Evolutionary conservation across 805 yeast genomes (phyloP).

Genomic region (Candida krabiensis): DNA sequence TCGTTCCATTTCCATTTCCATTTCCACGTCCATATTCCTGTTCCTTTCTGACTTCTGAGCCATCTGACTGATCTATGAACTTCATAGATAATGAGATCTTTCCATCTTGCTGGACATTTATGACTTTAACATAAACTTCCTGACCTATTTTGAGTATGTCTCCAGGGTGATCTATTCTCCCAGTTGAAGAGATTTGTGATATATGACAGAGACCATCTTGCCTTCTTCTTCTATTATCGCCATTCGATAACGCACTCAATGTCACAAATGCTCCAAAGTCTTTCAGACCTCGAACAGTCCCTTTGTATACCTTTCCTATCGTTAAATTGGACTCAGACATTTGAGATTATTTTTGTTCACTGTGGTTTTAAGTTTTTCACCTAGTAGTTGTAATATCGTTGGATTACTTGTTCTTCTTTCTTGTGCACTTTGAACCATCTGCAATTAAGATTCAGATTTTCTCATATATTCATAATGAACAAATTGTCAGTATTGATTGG

Average conservation of each 20-base stretch:
- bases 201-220: constrained; percentile 74
- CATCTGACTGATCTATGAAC: constrained; percentile 70
- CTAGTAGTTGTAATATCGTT: too few relatives aligned
- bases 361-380: background rate
- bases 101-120: constrained; percentile 39
- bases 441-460: too few relatives aligned
- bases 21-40: constrained; percentile 1
- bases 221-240: constrained; percentile 23
- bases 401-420: too few relatives aligned
- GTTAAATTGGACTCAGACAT: constrained; percentile 33
- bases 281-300: constrained; percentile 58
- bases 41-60: constrained; percentile 29
- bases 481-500: too few relatives aligned
- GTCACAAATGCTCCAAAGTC: constrained; percentile 79
- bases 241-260: constrained; percentile 35
- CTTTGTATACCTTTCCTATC: constrained; percentile 54
- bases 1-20: constrained; percentile 1
- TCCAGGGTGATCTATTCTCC: constrained; percentile 54
- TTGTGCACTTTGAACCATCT: too few relatives aligned
- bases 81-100: constrained; percentile 66
- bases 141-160: constrained; percentile 60
- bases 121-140: constrained; percentile 62
- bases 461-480: too few relatives aligned
- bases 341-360: too few relatives aligned
- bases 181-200: constrained; percentile 55